phyloP scores from a whole-genome alignment of 192 early-diverging fungal genomes.

The Fimicolochytrium jonesii region DNA sequence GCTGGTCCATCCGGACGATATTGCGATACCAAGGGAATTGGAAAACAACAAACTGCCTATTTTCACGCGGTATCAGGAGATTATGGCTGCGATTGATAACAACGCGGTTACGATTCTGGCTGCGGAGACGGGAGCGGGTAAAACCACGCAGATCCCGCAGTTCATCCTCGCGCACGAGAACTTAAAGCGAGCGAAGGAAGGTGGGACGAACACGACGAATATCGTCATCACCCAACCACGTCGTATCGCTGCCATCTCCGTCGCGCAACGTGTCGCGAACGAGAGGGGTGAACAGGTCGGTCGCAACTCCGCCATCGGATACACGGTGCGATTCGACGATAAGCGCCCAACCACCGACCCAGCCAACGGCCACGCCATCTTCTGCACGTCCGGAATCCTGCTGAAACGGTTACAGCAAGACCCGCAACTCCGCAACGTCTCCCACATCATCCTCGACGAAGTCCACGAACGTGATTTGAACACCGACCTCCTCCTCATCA shows the following conservation, averaged over 20 bases:
- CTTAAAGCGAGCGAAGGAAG: neutral
- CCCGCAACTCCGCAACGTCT: conserved; percentile 52
- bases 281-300: conserved; percentile 56
- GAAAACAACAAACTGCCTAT: conserved; percentile 35
- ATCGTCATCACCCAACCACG: conserved; percentile 91
- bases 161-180: conserved; percentile 63
- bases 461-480: conserved; percentile 73
- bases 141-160: conserved; percentile 80
- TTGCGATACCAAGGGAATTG: conserved; percentile 27
- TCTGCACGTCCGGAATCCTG: conserved; percentile 70
- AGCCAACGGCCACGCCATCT: conserved; percentile 31
- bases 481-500: conserved; percentile 78
- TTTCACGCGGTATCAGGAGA: conserved; percentile 31
- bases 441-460: conserved; percentile 75
- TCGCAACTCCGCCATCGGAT: conserved; percentile 40
- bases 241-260: conserved; percentile 68
- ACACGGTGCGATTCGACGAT: conserved; percentile 46
- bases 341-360: conserved; percentile 26
- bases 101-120: conserved; percentile 40
- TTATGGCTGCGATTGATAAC: conserved; percentile 45
- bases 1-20: conserved; percentile 3
- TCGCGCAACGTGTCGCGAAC: conserved; percentile 57
- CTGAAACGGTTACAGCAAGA: conserved; percentile 66
- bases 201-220: conserved; percentile 37
- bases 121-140: conserved; percentile 48